These are phyloP conservation scores for Yamadazyma atlantica DNA, from an alignment of 1,139 yeast species.

Conservation along the genomic window DNA sequence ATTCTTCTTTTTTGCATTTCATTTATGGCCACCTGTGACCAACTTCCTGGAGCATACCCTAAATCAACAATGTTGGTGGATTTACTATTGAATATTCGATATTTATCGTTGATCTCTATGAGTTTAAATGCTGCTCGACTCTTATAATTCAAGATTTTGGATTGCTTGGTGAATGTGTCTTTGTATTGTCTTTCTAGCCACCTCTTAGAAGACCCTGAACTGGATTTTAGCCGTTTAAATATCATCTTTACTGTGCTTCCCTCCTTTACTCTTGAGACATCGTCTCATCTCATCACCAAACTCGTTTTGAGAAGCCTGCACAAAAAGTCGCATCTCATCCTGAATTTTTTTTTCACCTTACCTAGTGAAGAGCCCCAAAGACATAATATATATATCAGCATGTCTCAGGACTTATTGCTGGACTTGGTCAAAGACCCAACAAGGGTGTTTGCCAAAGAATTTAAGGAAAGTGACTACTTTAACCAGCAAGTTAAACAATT, in stretches of 20 bases:
- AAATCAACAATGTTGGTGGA: slow-evolving; percentile 71
- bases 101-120: slow-evolving; percentile 65
- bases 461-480: slow-evolving; percentile 19
- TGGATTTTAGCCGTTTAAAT: slow-evolving; percentile 10
- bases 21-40: slow-evolving; percentile 46
- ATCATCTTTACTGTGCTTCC: not conserved
- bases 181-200: slow-evolving; percentile 70
- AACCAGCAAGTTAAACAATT: slow-evolving; percentile 48
- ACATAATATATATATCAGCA: not conserved
- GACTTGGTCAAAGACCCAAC: slow-evolving; percentile 18
- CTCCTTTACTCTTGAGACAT: not conserved
- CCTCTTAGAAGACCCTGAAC: slow-evolving; percentile 48
- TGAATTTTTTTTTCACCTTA: slow-evolving; percentile 2
- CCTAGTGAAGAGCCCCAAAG: not conserved
- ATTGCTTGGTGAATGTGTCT: slow-evolving; percentile 66
- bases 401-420: slow-evolving; percentile 13
- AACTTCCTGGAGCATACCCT: slow-evolving; percentile 52
- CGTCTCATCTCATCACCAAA: too few relatives aligned
- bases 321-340: slow-evolving; percentile 15
- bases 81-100: slow-evolving; percentile 50
- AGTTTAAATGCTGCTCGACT: slow-evolving; percentile 93
- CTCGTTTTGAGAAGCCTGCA: too few relatives aligned
- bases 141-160: slow-evolving; percentile 60
- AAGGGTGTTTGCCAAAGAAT: slow-evolving; percentile 10
- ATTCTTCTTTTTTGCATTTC: slow-evolving; percentile 17